Evolutionary conservation across 371 early-diverging fungal species (phyloP), one percentile per base, ranked within the genome.

Genomic region (Mortierella sp.): DNA sequence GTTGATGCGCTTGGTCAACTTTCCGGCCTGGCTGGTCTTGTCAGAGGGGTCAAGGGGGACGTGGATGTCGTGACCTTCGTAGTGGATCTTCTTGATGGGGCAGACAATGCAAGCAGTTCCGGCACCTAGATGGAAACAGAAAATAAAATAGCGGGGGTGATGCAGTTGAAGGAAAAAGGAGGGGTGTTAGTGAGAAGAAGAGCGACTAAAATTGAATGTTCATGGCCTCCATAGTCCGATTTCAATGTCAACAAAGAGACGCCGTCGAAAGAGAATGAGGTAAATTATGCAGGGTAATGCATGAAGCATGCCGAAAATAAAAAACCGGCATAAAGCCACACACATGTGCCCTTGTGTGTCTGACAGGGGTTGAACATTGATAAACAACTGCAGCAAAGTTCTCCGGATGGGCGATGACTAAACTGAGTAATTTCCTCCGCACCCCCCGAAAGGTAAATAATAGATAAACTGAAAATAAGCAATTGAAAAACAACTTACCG

Each of bases 101-200:
- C 91, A 92, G 29, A 99, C 97, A 71, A 99, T 96, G 87, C 96
- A 96, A 34, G 99, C 99, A 22, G 99, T 99, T 73, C 99, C 99
- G 31, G 96, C 92, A 74, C 98, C 98, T 91, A 98, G 95, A 88
- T 94, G 90, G 85, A 96, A 97, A 45, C n/a, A 87, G 70, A 61
- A 41, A 9, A 9, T 26, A 11, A 4, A 37, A 29, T 37, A 16
- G 3, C 34, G 29, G 4, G 22, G 22, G 19, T 2, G 2, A 16
- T 26, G n/a, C n/a, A n/a, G n/a, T n/a, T n/a, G n/a, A n/a, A 55
- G 13, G 31, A 6, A 43, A 40, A 80, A 39, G 52, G 8, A 7
- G 22, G 5, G 0, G 24, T 50, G 43, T 66, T 52, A 52, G 34
- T 34, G 8, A 58, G 7, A 2, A 34, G 58, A 52, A 52, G n/a